Base-by-base conservation (phyloP, 345 rosid species). In the Ceriops decandra region DNA sequence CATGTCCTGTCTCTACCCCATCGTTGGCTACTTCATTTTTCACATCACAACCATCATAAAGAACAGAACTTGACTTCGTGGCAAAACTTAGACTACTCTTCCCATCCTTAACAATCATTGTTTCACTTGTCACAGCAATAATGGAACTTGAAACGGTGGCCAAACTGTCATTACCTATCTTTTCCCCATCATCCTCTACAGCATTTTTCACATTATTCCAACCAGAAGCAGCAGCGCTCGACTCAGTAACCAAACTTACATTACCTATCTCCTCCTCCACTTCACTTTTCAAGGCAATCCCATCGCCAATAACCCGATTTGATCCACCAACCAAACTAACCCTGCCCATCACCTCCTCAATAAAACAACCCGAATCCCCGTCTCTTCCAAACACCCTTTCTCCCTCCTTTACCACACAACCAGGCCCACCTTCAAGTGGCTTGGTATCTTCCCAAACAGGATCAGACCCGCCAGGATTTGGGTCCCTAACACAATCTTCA, bases 321-420 rank as follows among this genome's bases (percentile, higher is more conserved):
- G 32, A 32, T 46, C 54, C 59, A 33, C 70, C 70, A 38, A 51
- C 53, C 74, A 83, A 82, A 63, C 80, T 76, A 49, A 84, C 83
- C 67, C 76, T 82, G 46, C 72, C 80, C 70, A 92, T 66, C 53
- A 74, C 81, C 68, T 81, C 73, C 80, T 80, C 89, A 61, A 86
- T 81, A 74, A 68, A 82, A 65, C 73, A 71, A 26, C 77, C 80
- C 72, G 79, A 69, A 35, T 67, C 33, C 59, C 59, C 79, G 69
- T 62, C 76, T 56, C 74, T 64, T 30, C 70, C 80, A 60, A 62
- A 52, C 66, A 64, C 79, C 69, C 69, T 79, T 68, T 79, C 86
- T 67, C 68, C 73, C 72, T 72, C 75, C 36, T 64, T 64, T 21
- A 66, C 66, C 32, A 13, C 67, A 57, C 69, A 67, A 59, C 71